Base-by-base conservation (phyloP, 192 early-diverging fungal genomes). In the Coemansia sp. region DNA sequence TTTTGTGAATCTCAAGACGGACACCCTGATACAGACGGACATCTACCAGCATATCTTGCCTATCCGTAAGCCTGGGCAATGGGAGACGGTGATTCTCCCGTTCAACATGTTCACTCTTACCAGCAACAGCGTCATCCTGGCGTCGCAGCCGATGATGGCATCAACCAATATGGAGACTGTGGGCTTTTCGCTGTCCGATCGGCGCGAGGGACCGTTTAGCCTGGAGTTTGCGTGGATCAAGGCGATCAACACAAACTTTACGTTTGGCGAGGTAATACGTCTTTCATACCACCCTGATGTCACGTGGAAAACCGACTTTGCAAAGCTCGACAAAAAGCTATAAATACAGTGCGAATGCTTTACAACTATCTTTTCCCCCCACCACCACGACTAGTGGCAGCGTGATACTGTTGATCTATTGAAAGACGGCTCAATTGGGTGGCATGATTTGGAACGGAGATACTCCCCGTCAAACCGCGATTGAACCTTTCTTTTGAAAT, bases 41-140 rank as follows among this genome's bases (percentile, higher is more conserved):
- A 84, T 96, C 23, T 96, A 92, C 83, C 96, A 98, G 74, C 96
- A 98, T 76, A 85, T 95, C 52, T 62, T 98, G 61, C 92, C 93
- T 63, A 86, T 95, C 48, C 83, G 89, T 56, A 90, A 80, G 5
- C 94, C 95, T 3, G 95, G 95, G 2, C 84, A 90, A 69, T 98
- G 95, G 95, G 95, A 98, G 83, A 90, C 85, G 23, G 84, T 95
- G 32, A 83, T 95, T 76, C 90, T 98, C 43, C 96, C 96, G 15
- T 96, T 96, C 75, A 85, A 87, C 46, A 92, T 93, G 71, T 98
- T 98, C 73, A 90, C 96, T 29, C 76, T 95, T 41, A 98, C 96
- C 9, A 89, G 87, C 66, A 89, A 96, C 65, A 93, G 95, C 40
- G 86, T 90, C 42, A 91, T 96, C 40, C 87, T 95, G 70, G 85